Conservation (phyloP, 257 asterid genomes). For the Solanum etuberosum region DNA sequence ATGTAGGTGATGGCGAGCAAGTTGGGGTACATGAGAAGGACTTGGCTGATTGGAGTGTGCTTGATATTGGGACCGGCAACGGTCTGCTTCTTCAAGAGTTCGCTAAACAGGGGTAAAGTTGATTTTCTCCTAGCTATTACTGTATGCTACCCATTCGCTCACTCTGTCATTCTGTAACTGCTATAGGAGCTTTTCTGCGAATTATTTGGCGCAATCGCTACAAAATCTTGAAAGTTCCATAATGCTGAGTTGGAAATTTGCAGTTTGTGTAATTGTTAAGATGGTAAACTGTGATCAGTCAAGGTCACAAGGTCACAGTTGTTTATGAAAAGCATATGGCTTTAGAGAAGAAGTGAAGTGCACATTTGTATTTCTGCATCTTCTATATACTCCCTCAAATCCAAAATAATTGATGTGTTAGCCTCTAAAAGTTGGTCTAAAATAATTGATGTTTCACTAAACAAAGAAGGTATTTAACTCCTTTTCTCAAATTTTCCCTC, state of each 20-base stretch:
- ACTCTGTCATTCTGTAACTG: background rate
- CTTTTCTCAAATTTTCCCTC: background rate
- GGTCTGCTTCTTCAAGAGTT: conserved; percentile 96
- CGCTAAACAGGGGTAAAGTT: conserved; percentile 73
- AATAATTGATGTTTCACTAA: background rate
- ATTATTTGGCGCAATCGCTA: background rate
- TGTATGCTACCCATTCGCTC: background rate
- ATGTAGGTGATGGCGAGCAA: conserved; percentile 35
- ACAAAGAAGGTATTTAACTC: background rate
- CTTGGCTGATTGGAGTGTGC: conserved; percentile 68
- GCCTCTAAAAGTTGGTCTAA: background rate
- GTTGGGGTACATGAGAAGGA: conserved; percentile 50
- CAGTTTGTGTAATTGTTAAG: background rate
- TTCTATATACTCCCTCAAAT: background rate
- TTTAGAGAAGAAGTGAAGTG: background rate
- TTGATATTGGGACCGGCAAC: conserved; percentile 95
- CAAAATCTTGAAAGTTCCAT: background rate
- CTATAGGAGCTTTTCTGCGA: background rate
- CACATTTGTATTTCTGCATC: background rate
- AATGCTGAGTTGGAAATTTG: background rate
- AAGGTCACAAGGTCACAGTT: background rate
- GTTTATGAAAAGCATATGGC: background rate
- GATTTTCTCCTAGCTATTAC: background rate
- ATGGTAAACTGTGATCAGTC: background rate
- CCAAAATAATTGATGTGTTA: background rate